A percentile compares a stretch with the other conserved stretches of the same genome.
These are phyloP conservation scores for Stephania yunnanensis DNA, from an alignment of 164 flowering plant genomes.

Conservation along the genomic window DNA sequence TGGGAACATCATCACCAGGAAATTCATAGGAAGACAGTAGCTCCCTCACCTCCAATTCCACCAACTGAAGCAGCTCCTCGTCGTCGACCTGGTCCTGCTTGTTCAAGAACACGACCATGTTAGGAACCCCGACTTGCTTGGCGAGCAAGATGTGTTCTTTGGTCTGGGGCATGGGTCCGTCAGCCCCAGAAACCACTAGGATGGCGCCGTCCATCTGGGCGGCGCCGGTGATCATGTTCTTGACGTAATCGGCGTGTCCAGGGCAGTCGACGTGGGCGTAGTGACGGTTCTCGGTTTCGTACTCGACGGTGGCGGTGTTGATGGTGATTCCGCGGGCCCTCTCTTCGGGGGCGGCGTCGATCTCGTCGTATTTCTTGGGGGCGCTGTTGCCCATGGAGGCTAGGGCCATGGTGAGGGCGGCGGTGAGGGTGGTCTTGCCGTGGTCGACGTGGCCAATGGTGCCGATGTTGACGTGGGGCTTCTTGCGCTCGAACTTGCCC, in stretches of 20 bases:
- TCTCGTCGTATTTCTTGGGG: slow-evolving; percentile 34
- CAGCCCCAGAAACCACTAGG: slow-evolving; percentile 33
- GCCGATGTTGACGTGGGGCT: slow-evolving; percentile 38
- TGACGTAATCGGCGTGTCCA: slow-evolving; percentile 32
- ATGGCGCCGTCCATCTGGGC: slow-evolving; percentile 37
- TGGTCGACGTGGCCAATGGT: slow-evolving; percentile 42
- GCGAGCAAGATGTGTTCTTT: slow-evolving; percentile 34
- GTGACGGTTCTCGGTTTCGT: slow-evolving; percentile 33
- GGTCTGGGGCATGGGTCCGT: slow-evolving; percentile 37
- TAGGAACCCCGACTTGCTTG: slow-evolving; percentile 38
- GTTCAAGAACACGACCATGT: slow-evolving; percentile 35
- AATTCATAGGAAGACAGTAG: slow-evolving; percentile 30
- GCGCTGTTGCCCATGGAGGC: slow-evolving; percentile 31
- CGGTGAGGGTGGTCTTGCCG: slow-evolving; percentile 33
- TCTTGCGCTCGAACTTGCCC: slow-evolving; percentile 36
- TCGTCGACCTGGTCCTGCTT: slow-evolving; percentile 38
- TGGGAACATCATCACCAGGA: slow-evolving; percentile 36
- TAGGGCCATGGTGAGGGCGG: slow-evolving; percentile 35
- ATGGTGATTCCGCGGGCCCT: slow-evolving; percentile 34
- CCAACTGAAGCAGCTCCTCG: slow-evolving; percentile 30
- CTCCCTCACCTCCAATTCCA: slow-evolving; percentile 34
- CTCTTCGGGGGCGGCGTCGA: slow-evolving; percentile 35
- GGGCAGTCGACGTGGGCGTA: slow-evolving; percentile 35
- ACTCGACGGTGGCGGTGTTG: slow-evolving; percentile 36
- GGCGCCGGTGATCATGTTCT: slow-evolving; percentile 33